phyloP scores from a whole-genome alignment of 192 early-diverging fungal genomes.

The Coemansia sp. region DNA sequence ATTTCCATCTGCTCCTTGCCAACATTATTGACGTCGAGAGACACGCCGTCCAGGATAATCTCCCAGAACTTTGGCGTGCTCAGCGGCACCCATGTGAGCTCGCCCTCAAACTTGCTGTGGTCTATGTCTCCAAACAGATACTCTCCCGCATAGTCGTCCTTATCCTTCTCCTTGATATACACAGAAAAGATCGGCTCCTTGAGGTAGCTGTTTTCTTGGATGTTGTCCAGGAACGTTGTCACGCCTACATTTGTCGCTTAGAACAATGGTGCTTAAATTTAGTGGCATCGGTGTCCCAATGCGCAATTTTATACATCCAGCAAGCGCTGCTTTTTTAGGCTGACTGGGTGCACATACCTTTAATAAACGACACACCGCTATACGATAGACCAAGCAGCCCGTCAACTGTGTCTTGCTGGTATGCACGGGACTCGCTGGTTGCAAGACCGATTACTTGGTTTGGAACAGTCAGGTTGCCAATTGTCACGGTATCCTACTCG shows the following conservation, averaged over 20 bases:
- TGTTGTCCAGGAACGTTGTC: conserved; percentile 54
- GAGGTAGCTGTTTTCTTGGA: conserved; percentile 56
- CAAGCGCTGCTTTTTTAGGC: background rate
- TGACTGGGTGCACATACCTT: conserved; percentile 22
- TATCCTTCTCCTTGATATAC: conserved; percentile 56
- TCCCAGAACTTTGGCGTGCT: conserved; percentile 58
- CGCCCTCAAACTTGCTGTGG: conserved; percentile 48
- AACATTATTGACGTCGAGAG: conserved; percentile 31
- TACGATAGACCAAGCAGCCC: conserved; percentile 69
- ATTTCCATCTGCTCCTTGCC: conserved; percentile 43
- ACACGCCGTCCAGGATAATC: conserved; percentile 49
- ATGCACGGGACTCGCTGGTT: conserved; percentile 55
- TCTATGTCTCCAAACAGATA: conserved; percentile 62
- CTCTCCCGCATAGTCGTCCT: conserved; percentile 54
- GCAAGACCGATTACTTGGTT: conserved; percentile 65
- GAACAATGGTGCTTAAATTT: background rate
- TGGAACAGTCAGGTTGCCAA: conserved; percentile 55
- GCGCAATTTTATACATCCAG: background rate
- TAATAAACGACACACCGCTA: conserved; percentile 53
- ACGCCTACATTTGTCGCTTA: conserved; percentile 26
- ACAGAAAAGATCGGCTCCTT: conserved; percentile 70
- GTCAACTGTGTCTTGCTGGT: conserved; percentile 60
- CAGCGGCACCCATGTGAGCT: conserved; percentile 56
- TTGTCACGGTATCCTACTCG: conserved; percentile 53
- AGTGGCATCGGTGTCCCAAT: background rate